Base-by-base conservation (phyloP, 179 eudicot genomes). In the Actinidia polygama region DNA sequence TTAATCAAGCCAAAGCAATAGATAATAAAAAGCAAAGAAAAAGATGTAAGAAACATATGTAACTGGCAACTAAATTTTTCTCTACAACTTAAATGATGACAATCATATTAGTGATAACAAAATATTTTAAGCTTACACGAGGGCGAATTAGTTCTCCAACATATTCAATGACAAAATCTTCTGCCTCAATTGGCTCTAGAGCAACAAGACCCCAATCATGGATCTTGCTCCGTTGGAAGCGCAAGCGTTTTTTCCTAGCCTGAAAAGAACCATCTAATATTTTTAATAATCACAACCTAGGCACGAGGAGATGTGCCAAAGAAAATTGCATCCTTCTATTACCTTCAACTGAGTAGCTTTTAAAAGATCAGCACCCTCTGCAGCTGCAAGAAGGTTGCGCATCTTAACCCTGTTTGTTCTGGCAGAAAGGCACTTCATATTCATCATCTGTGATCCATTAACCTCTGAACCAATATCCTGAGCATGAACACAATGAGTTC, bases 181-280 rank as follows among this genome's bases (percentile, higher is more conserved):
- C 99, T 6, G 97, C 94, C 81, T 97, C 99, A 86, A 97, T 97
- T 76, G 99, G 95, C 87, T 97, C 99, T 64, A 88, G 89, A 9
- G 97, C 99, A 89, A 95, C 91, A 88, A 97, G 97, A 81, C 99
- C 99, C 99, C 99, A 97, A 75, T 95, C 99, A 84, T 97, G 99
- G 84, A 97, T 97, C 93, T 93, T 97, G 86, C 99, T 97, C 85
- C 90, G 87, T 80, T 97, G 99, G 82, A 97, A 97, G 80, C 99
- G 92, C 40, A 97, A 83, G 47, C 90, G 95, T 87, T 97, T 97
- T 84, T 95, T 97, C 88, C 99, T 91, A 58, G 98, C 98, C 99
- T 97, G 92, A 71, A 0, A 58, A 64, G 30, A 74, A 62, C 66
- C 51, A 68, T 51, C 63, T 6, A 64, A 73, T 19, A 69, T 10